Conservation (phyloP, 78 protist genomes). For the Tieghemostelium lacteum region DNA sequence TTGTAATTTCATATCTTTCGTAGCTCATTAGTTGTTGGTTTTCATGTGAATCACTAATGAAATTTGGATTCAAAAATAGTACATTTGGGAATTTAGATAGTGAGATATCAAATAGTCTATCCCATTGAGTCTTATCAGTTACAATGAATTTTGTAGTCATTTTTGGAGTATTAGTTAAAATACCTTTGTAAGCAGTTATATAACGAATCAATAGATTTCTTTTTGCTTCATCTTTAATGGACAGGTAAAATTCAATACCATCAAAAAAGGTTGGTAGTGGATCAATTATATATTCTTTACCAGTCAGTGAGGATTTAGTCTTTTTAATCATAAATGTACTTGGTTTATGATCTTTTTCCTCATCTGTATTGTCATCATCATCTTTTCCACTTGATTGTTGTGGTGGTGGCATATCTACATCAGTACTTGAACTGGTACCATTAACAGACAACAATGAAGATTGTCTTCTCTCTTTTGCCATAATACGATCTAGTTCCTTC, state of each 20-base stretch:
- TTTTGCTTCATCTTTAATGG: constrained; percentile 35
- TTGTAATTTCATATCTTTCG: too few relatives aligned
- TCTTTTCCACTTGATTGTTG: neutral
- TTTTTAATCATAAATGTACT: neutral
- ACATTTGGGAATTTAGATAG: constrained; percentile 34
- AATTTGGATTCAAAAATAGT: constrained; percentile 15
- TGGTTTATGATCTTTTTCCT: constrained; percentile 1
- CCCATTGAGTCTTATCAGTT: constrained; percentile 48
- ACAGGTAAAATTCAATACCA: constrained; percentile 47
- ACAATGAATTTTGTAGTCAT: constrained; percentile 24
- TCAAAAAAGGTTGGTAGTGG: constrained; percentile 73
- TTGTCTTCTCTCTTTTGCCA: neutral
- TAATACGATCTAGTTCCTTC: constrained; percentile 21
- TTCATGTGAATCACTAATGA: constrained; percentile 25
- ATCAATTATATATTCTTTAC: constrained; percentile 69
- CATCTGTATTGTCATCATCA: neutral
- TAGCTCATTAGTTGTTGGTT: constrained; percentile 49
- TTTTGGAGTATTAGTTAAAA: neutral
- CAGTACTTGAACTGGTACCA: neutral
- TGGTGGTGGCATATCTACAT: neutral
- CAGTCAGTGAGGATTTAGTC: constrained; percentile 8
- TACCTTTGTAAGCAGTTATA: constrained; percentile 52
- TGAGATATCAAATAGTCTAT: constrained; percentile 37
- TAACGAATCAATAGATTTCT: constrained; percentile 8
- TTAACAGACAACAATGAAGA: too few relatives aligned